phyloP scores from a whole-genome alignment of 805 yeast genomes.

The Metschnikowia continentalis region DNA sequence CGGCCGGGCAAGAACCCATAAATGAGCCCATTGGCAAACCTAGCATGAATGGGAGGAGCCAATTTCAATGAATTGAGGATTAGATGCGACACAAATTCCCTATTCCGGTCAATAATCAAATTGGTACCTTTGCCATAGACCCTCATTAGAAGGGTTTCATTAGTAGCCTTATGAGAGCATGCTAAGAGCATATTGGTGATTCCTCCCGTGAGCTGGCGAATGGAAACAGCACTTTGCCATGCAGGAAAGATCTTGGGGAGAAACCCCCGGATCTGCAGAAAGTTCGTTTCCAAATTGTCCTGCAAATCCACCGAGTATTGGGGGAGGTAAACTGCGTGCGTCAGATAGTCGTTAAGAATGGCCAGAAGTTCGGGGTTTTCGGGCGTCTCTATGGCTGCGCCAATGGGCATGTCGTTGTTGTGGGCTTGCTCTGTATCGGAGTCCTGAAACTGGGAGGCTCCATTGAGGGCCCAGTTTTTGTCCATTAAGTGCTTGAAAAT shows the following conservation, averaged over 20 bases:
- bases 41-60: constrained; percentile 66
- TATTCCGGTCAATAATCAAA: constrained; percentile 65
- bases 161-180: constrained; percentile 30
- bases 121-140: constrained; percentile 74
- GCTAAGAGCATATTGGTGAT: constrained; percentile 58
- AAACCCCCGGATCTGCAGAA: constrained; percentile 35
- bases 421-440: neutral
- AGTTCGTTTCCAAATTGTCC: constrained; percentile 30
- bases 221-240: constrained; percentile 32
- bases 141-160: constrained; percentile 51
- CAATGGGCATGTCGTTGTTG: constrained; percentile 1
- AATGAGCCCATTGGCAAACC: constrained; percentile 68
- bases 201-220: constrained; percentile 55
- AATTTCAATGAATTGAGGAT: constrained; percentile 54
- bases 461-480: neutral
- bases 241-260: constrained; percentile 44
- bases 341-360: constrained; percentile 27
- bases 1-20: constrained; percentile 68
- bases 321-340: constrained; percentile 51
- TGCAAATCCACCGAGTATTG: constrained; percentile 38
- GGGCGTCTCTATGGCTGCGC: neutral
- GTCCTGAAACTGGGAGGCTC: neutral
- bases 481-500: neutral
- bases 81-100: constrained; percentile 69
- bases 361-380: constrained; percentile 6